Base-by-base conservation (phyloP, 805 yeast genomes). In the Starmerella vaccinii region DNA sequence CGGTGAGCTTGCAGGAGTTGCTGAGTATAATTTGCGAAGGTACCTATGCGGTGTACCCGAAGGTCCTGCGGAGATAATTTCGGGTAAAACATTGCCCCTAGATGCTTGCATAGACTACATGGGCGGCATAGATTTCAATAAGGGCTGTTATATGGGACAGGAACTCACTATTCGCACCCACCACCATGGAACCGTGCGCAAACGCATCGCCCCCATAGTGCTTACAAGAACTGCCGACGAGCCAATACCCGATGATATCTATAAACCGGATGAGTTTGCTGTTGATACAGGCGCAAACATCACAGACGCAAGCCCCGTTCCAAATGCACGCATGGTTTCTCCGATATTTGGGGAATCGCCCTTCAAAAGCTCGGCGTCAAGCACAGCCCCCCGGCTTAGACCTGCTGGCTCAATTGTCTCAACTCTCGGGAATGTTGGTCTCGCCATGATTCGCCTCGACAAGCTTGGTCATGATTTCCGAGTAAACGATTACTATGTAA, bases 101-200 rank as follows among this genome's bases (percentile, higher is more conserved):
- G 97, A 92, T 58, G 72, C 77, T 52, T 85, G 86, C 63, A 68
- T 89, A 57, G 98, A 92, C 65, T 78, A 75, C 59, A 77, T 78
- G 68, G 82, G 84, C 57, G 95, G 90, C 0, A 73, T 92, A 13
- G 86, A 90, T 49, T 77, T 82, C 47, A 82, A 87, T 56, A 92
- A 92, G 65, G 99, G 99, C 1, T 92, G 99, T 64, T 92, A 92
- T 60, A 81, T 87, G 15, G 99, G 99, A 1, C 98, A 92, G 66
- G 99, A 92, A 64, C 71, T 92, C 47, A 89, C 97, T 0, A 87
- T 89, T 16, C 75, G 98, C 59, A 82, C 97, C 0, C 81, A 75
- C 61, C 85, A 84, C 53, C 80, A 82, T 29, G 95, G 96, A 3
- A 76, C 81, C 1, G 76, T 89, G n/a, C 73, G 95, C 27, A 88